A percentile compares a stretch with the other conserved stretches of the same genome.
Evolutionary conservation across 306 rosid species (phyloP).

Genomic region (Begonia peltatifolia): DNA sequence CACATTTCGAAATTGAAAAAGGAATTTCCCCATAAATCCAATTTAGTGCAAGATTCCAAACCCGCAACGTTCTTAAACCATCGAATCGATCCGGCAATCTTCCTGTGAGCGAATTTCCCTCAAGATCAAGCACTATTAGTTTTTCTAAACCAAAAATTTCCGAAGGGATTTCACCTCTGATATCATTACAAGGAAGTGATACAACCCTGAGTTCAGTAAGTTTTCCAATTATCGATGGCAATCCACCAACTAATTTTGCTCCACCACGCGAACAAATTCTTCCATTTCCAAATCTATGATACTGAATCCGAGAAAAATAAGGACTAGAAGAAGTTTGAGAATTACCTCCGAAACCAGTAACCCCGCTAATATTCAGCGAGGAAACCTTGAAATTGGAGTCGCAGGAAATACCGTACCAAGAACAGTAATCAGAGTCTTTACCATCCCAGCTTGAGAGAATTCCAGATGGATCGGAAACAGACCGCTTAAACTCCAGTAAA

Average conservation of each 20-base stretch:
- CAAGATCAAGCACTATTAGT: slow-evolving; percentile 29
- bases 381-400: slow-evolving; percentile 12
- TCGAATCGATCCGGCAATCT: slow-evolving; percentile 9
- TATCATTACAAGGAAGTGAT: slow-evolving; percentile 14
- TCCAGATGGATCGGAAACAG: slow-evolving; percentile 15
- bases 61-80: slow-evolving; percentile 19
- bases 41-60: slow-evolving; percentile 21
- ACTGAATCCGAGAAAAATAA: slow-evolving; percentile 9
- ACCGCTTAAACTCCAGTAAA: slow-evolving; percentile 20
- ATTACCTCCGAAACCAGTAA: slow-evolving; percentile 13
- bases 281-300: slow-evolving; percentile 7
- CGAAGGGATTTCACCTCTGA: slow-evolving; percentile 16
- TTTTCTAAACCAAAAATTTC: slow-evolving; percentile 21
- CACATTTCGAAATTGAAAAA: slow-evolving; percentile 8
- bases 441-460: slow-evolving; percentile 15
- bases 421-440: slow-evolving; percentile 14
- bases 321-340: slow-evolving; percentile 14
- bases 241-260: slow-evolving; percentile 11
- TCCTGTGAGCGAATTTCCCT: slow-evolving; percentile 21
- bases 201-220: slow-evolving; percentile 17
- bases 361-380: slow-evolving; percentile 9
- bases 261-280: slow-evolving; percentile 4
- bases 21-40: slow-evolving; percentile 21
- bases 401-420: slow-evolving; percentile 22
- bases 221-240: slow-evolving; percentile 21